Percentiles rank a stretch among this genome's conserved stretches.
Conservation (phyloP, 306 rosid genomes). For the Cucumis melo region DNA sequence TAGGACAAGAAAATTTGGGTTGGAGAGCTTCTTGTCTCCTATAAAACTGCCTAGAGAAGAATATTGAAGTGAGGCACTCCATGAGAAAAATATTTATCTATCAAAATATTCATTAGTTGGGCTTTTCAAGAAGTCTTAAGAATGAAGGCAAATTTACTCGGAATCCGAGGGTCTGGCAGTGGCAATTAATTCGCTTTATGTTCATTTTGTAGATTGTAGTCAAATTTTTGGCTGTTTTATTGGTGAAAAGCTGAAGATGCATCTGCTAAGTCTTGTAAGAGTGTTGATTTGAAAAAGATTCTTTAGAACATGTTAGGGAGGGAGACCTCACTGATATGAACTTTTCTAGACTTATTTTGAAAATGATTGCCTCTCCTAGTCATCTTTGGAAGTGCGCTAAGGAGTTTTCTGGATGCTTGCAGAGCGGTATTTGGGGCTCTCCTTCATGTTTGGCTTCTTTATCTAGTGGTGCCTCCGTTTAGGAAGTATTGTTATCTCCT, state of each 20-base stretch:
- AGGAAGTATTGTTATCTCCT: neutral
- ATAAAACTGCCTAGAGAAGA: neutral
- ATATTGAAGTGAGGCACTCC: neutral
- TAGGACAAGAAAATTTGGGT: neutral
- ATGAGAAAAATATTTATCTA: neutral
- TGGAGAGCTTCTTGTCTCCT: neutral
- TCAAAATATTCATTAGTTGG: neutral
- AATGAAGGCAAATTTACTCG: neutral
- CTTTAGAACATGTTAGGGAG: neutral
- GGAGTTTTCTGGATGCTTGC: neutral
- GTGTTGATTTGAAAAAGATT: neutral
- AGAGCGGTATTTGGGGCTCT: neutral
- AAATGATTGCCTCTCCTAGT: neutral
- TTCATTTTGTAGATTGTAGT: neutral
- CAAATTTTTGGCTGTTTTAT: neutral
- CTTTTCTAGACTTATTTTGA: neutral
- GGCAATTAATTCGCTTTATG: neutral
- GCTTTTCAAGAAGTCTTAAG: neutral
- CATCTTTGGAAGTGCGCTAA: neutral
- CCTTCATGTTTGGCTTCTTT: neutral
- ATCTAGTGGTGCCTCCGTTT: neutral
- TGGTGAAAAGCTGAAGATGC: neutral
- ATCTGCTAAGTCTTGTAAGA: neutral
- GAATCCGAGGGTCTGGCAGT: neutral
- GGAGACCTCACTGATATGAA: neutral